phyloP scores from a whole-genome alignment of 768 basidiomycete genomes.

The Mycena olivaceomarginata region DNA sequence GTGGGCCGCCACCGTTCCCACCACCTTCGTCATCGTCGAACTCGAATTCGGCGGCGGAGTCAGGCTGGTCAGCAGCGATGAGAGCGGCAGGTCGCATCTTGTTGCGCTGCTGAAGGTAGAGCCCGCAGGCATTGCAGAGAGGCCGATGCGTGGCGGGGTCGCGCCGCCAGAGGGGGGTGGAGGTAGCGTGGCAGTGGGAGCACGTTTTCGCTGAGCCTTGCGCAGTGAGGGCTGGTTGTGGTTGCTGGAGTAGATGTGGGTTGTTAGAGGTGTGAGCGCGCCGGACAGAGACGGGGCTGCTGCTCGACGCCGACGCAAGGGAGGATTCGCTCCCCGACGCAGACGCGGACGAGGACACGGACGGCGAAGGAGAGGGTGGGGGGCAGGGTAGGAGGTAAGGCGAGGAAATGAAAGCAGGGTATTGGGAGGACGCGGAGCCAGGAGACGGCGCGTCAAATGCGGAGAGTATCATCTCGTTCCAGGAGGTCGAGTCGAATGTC shows the following conservation, averaged over 20 bases:
- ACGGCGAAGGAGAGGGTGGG: neutral
- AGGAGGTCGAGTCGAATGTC: constrained; percentile 2
- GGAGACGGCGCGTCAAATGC: constrained; percentile 2
- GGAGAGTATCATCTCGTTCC: constrained; percentile 26
- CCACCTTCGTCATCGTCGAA: neutral
- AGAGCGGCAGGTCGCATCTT: constrained; percentile 32
- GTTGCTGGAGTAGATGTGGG: neutral
- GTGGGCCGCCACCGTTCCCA: neutral
- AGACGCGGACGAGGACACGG: neutral
- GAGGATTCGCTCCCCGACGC: neutral
- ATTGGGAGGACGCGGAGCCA: neutral
- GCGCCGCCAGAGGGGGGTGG: constrained; percentile 37
- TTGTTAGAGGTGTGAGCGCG: neutral
- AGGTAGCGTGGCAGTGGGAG: constrained; percentile 25
- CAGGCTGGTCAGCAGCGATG: constrained; percentile 27
- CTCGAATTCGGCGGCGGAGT: neutral
- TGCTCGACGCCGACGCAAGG: too few relatives aligned
- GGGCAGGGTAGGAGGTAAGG: constrained; percentile 1
- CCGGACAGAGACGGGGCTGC: neutral
- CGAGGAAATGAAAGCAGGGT: neutral
- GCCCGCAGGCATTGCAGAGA: constrained; percentile 29
- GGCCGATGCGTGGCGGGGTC: constrained; percentile 25
- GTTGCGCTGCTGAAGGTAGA: constrained; percentile 32
- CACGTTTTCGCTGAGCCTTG: neutral
- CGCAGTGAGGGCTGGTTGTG: neutral